Percentiles rank a stretch among this genome's conserved stretches.
Evolutionary conservation across 768 basidiomycete genomes (phyloP).

Genomic region (Austroboletus festivus): DNA sequence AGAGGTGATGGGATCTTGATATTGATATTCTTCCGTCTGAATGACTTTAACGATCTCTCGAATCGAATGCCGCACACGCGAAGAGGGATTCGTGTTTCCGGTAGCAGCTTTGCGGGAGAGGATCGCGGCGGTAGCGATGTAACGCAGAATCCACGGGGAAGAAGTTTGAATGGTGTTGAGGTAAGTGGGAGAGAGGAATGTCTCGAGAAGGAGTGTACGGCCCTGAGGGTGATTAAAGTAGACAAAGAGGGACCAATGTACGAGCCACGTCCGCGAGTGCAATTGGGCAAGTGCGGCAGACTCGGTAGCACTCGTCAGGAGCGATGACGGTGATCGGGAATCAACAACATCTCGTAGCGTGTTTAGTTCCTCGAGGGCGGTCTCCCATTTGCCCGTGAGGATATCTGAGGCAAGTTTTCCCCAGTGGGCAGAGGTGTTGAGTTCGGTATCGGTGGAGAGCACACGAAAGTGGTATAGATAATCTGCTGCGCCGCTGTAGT

Average conservation of each 20-base stretch:
- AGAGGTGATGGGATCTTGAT: slow-evolving; percentile 86
- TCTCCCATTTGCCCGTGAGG: slow-evolving; percentile 90
- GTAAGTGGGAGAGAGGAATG: slow-evolving; percentile 94
- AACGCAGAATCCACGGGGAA: slow-evolving; percentile 91
- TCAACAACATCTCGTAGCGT: slow-evolving; percentile 92
- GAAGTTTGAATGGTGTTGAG: slow-evolving; percentile 98
- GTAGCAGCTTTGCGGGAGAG: slow-evolving; percentile 78
- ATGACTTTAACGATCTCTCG: slow-evolving; percentile 91
- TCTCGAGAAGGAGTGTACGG: slow-evolving; percentile 88
- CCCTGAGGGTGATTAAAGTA: slow-evolving; percentile 97
- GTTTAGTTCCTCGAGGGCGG: slow-evolving; percentile 93
- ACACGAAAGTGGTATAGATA: slow-evolving; percentile 99
- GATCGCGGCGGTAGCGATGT: slow-evolving; percentile 90
- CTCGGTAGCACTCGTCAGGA: slow-evolving; percentile 44
- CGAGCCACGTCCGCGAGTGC: slow-evolving; percentile 93
- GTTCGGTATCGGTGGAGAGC: slow-evolving; percentile 88
- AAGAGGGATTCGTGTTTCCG: slow-evolving; percentile 45
- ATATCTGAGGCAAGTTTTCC: slow-evolving; percentile 97
- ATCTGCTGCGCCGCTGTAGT: slow-evolving; percentile 94
- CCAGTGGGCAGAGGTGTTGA: slow-evolving; percentile 97
- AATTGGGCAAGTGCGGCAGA: slow-evolving; percentile 82
- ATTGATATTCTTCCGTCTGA: slow-evolving; percentile 94
- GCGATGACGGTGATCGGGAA: slow-evolving; percentile 57
- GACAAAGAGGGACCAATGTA: slow-evolving; percentile 97
- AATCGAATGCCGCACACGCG: slow-evolving; percentile 84